phyloP scores from a whole-genome alignment of 257 asterid genomes.

The Fraxinus excelsior region DNA sequence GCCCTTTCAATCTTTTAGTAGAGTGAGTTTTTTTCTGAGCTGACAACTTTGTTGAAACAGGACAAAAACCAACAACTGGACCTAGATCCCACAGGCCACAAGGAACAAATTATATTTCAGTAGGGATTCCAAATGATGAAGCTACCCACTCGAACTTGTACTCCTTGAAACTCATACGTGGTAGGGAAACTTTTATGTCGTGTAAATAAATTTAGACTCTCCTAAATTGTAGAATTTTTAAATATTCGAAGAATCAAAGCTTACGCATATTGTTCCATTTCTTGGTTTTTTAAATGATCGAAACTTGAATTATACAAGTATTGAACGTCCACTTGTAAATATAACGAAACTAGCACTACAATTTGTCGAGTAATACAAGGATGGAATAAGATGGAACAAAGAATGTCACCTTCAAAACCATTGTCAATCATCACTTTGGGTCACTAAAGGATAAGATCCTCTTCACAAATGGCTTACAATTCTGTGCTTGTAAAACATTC shows the following conservation, averaged over 20 bases:
- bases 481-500: neutral
- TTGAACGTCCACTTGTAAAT: too few relatives aligned
- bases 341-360: neutral
- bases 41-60: slow-evolving; percentile 28
- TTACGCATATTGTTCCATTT: too few relatives aligned
- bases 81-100: slow-evolving; percentile 18
- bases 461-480: neutral
- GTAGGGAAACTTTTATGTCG: neutral
- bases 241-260: too few relatives aligned
- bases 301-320: too few relatives aligned
- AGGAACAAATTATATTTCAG: slow-evolving; percentile 18
- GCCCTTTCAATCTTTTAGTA: slow-evolving; percentile 14
- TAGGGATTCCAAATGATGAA: slow-evolving; percentile 23
- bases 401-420: neutral
- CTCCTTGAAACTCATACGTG: neutral
- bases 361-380: neutral
- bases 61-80: slow-evolving; percentile 38
- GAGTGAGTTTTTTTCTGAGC: neutral
- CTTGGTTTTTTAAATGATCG: too few relatives aligned
- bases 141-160: neutral
- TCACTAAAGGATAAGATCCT: neutral
- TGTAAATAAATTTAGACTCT: neutral
- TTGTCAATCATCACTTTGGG: neutral
- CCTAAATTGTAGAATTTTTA: neutral
- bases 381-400: neutral